phyloP scores from a whole-genome alignment of 2,329 filamentous ascomycete species.

The Sporothrix euskadiensis region DNA sequence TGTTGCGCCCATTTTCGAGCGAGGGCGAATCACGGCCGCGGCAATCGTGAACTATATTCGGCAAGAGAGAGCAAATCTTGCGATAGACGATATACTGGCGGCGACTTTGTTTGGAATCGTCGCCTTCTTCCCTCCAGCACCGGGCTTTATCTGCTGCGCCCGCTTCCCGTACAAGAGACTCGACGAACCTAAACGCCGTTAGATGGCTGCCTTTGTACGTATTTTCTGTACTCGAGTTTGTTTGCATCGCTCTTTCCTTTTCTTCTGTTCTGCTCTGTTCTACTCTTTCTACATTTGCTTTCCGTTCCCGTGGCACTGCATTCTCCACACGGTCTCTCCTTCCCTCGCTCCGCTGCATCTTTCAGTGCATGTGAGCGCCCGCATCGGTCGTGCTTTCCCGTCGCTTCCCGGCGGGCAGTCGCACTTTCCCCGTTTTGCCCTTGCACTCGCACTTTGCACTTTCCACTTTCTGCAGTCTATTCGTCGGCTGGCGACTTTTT shows the following conservation, averaged over 20 bases:
- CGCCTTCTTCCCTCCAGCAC: not conserved
- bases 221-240: not conserved
- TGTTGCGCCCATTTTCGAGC: not conserved
- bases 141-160: not conserved
- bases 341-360: not conserved
- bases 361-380: not conserved
- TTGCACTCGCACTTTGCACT: not conserved
- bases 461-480: not conserved
- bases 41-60: not conserved
- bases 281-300: not conserved
- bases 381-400: not conserved
- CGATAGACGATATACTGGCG: not conserved
- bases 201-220: slow-evolving; percentile 30
- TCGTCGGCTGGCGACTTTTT: not conserved
- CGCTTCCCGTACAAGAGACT: not conserved
- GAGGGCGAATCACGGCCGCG: not conserved
- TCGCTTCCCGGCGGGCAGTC: not conserved
- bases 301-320: slow-evolving; percentile 1
- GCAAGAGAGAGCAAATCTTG: too few relatives aligned
- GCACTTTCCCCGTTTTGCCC: not conserved
- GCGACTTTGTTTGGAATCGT: not conserved
- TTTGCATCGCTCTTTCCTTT: not conserved
- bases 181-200: slow-evolving; percentile 12
- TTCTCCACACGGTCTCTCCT: slow-evolving; percentile 1
- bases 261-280: not conserved